Evolutionary conservation across 1,284 basidiomycete species (phyloP).

Genomic region (Leccinum pseudoinsigne): DNA sequence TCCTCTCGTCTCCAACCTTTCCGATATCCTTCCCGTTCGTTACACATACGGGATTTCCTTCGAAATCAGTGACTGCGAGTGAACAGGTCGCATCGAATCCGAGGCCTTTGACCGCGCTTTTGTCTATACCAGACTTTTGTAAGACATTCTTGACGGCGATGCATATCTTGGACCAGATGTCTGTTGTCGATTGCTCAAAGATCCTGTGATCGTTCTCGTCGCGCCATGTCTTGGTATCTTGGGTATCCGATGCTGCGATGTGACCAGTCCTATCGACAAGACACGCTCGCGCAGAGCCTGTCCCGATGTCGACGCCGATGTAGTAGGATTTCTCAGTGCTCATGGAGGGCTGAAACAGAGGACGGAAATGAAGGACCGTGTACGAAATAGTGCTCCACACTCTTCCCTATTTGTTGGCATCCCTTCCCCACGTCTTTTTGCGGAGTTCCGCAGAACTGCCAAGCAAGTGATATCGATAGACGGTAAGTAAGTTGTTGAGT

Average conservation of each 20-base stretch:
- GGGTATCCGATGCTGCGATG: conserved; percentile 76
- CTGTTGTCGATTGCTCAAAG: conserved; percentile 90
- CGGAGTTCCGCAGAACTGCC: conserved; percentile 4
- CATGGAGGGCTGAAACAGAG: conserved; percentile 17
- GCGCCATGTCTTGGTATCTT: conserved; percentile 84
- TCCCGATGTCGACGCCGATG: conserved; percentile 82
- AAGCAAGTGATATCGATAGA: background rate
- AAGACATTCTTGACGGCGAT: conserved; percentile 73
- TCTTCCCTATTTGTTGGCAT: background rate
- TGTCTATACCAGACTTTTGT: conserved; percentile 56
- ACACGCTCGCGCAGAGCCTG: conserved; percentile 90
- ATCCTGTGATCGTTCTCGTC: conserved; percentile 86
- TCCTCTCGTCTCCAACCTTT: conserved; percentile 60
- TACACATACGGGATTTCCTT: conserved; percentile 80
- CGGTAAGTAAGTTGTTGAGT: background rate
- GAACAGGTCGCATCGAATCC: conserved; percentile 99
- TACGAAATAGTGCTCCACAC: conserved; percentile 16
- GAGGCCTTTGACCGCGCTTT: conserved; percentile 78
- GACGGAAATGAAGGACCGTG: conserved; percentile 4
- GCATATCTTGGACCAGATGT: conserved; percentile 87
- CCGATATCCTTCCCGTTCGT: conserved; percentile 71
- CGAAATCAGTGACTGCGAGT: conserved; percentile 80
- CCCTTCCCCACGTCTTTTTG: background rate
- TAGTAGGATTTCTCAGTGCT: conserved; percentile 45
- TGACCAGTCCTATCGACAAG: conserved; percentile 78